A percentile compares a stretch with the other conserved stretches of the same genome.
These are phyloP conservation scores for Xerocomus spinulosus DNA, from an alignment of 768 basidiomycete species.

Conservation along the genomic window DNA sequence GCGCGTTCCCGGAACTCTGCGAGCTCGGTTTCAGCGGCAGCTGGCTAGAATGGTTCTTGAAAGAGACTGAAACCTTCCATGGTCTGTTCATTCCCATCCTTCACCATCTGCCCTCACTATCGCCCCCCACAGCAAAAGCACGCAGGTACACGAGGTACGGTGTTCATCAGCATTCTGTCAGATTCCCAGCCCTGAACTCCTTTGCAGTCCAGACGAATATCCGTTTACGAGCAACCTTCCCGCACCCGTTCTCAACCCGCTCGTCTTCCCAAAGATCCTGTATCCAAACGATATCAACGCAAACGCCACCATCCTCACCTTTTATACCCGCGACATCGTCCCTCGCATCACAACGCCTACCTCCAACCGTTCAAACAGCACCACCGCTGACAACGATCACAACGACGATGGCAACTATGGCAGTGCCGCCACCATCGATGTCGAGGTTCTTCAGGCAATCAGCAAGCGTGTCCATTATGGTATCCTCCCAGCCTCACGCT, in stretches of 20 bases:
- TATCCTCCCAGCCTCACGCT: constrained; percentile 35
- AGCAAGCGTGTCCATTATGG: constrained; percentile 98
- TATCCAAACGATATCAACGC: constrained; percentile 79
- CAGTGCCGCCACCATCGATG: constrained; percentile 88
- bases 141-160: constrained; percentile 86
- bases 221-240: constrained; percentile 88
- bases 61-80: constrained; percentile 92
- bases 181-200: not conserved
- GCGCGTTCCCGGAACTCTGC: constrained; percentile 73
- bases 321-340: constrained; percentile 85
- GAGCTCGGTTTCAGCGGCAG: constrained; percentile 74
- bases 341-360: constrained; percentile 81
- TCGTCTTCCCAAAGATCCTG: constrained; percentile 72
- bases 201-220: constrained; percentile 93
- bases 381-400: constrained; percentile 61
- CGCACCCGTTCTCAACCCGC: constrained; percentile 68
- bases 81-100: constrained; percentile 48
- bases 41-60: constrained; percentile 98
- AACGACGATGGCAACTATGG: constrained; percentile 99
- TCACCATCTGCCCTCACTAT: constrained; percentile 3
- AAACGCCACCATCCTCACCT: constrained; percentile 80
- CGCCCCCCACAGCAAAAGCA: constrained; percentile 68
- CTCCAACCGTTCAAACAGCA: constrained; percentile 61
- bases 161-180: not conserved
- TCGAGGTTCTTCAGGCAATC: constrained; percentile 96